These are phyloP conservation scores for Aspergillus thermomutatus DNA, from an alignment of 2,329 filamentous ascomycete species.

Conservation along the genomic window DNA sequence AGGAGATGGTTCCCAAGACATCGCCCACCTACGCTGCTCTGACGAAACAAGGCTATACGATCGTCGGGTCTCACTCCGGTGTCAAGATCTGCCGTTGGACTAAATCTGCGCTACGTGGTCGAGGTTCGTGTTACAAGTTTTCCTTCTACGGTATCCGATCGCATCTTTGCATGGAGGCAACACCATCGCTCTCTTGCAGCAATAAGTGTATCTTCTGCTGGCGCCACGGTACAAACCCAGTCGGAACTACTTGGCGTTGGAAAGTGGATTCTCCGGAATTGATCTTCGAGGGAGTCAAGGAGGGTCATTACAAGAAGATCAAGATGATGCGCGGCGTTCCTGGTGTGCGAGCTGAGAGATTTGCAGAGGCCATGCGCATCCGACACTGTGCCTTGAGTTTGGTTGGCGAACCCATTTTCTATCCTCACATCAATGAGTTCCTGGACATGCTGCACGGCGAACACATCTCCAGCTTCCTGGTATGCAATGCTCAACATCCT, in stretches of 20 bases:
- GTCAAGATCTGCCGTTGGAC: conserved; percentile 99
- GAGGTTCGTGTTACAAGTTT: conserved; percentile 96
- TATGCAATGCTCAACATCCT: conserved; percentile 96
- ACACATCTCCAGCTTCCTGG: conserved; percentile 88
- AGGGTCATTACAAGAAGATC: conserved; percentile 93
- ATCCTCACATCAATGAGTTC: conserved; percentile 95
- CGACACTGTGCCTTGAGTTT: conserved; percentile 88
- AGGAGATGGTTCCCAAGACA: conserved; percentile 91
- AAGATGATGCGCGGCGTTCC: conserved; percentile 95
- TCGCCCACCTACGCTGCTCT: conserved; percentile 86
- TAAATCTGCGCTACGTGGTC: conserved; percentile 88
- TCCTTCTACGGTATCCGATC: conserved; percentile 96
- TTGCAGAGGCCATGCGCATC: conserved; percentile 88
- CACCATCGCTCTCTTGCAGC: conserved; percentile 88
- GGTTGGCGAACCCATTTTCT: conserved; percentile 98
- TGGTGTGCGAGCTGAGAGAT: conserved; percentile 85
- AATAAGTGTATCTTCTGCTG: conserved; percentile 99
- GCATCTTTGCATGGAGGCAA: conserved; percentile 98
- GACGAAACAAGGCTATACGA: conserved; percentile 94
- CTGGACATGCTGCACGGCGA: conserved; percentile 77
- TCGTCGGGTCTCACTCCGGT: conserved; percentile 90
- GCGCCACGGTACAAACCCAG: conserved; percentile 95
- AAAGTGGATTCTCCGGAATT: conserved; percentile 84
- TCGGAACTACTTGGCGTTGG: conserved; percentile 96
- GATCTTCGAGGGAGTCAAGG: conserved; percentile 87